Evolutionary conservation across 2,329 filamentous ascomycete species (phyloP).

Genomic region (Ophiostoma ulmi): DNA sequence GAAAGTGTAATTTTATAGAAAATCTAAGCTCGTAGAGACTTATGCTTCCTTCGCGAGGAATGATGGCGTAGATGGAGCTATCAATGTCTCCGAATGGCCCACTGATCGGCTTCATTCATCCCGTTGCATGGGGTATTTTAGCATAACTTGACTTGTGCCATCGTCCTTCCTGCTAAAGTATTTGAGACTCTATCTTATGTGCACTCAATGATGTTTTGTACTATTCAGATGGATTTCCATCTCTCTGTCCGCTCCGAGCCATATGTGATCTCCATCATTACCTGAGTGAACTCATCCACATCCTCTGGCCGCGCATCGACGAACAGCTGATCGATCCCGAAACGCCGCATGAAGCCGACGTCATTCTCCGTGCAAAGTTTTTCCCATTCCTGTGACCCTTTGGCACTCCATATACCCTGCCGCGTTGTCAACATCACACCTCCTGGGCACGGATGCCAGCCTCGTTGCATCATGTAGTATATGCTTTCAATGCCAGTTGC

Average conservation of each 20-base stretch:
- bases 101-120: background rate
- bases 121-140: background rate
- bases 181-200: background rate
- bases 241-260: background rate
- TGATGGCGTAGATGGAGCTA: background rate
- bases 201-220: background rate
- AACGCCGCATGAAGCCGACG: conserved; percentile 1
- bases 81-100: background rate
- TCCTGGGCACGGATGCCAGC: conserved; percentile 29
- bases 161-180: background rate
- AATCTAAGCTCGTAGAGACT: background rate
- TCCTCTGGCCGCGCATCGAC: background rate
- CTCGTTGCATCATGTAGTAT: conserved; percentile 29
- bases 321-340: background rate
- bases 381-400: conserved; percentile 29
- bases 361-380: conserved; percentile 13
- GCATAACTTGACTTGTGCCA: background rate
- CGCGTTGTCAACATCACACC: conserved; percentile 30
- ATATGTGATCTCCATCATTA: conserved; percentile 1
- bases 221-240: background rate
- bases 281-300: background rate
- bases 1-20: background rate
- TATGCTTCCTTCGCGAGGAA: background rate
- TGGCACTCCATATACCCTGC: conserved; percentile 32
- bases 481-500: conserved; percentile 26